Percentiles rank a stretch among this genome's conserved stretches.
Conservation (phyloP, 2,329 filamentous ascomycete genomes). For the Penicillium janthinellum region DNA sequence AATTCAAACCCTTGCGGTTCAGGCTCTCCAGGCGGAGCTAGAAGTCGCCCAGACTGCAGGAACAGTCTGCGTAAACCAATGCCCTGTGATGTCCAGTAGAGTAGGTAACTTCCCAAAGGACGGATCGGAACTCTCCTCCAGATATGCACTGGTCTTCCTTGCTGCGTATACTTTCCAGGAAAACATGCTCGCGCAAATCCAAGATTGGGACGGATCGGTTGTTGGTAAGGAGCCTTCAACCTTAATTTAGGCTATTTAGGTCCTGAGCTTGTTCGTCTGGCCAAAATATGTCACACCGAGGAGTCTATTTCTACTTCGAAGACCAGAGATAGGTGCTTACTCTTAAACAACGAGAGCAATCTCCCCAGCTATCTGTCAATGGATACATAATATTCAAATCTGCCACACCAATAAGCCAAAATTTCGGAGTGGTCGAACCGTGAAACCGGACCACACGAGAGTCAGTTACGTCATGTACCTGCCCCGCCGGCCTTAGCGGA, state of each 20-base stretch:
- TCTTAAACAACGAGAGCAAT: no score
- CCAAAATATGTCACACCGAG: neutral
- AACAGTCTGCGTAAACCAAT: neutral
- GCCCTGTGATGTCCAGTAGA: neutral
- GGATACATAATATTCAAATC: neutral
- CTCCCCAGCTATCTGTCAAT: no score
- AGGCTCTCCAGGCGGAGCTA: neutral
- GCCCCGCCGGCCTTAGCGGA: constrained; percentile 14
- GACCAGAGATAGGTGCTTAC: neutral
- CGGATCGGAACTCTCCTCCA: no score
- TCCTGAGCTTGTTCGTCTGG: neutral
- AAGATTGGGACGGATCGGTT: neutral
- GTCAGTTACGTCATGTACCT: constrained; percentile 30
- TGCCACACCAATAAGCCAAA: neutral
- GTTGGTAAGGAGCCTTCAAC: neutral
- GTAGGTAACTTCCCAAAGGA: no score
- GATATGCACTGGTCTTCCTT: neutral
- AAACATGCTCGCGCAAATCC: neutral
- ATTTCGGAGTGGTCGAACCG: neutral
- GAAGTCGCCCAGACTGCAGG: neutral
- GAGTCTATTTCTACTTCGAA: neutral
- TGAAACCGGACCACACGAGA: constrained; percentile 6
- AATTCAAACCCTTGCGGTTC: neutral
- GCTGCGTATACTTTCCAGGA: neutral
- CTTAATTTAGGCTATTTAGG: neutral